Base-by-base conservation (phyloP, 2,329 filamentous ascomycete species). In the Aschersonia sp. region DNA sequence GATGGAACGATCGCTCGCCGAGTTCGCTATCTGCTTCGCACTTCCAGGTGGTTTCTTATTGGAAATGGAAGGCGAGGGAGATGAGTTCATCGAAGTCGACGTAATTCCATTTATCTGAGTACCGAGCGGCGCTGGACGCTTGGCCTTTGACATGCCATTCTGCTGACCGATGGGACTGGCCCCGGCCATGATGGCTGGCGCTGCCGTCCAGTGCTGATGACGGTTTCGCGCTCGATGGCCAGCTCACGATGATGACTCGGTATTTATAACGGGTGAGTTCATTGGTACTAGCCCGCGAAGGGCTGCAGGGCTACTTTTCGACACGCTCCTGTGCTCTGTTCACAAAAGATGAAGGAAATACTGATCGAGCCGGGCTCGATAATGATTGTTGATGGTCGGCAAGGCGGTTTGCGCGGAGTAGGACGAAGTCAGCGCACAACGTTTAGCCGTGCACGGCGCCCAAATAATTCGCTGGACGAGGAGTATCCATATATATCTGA, bases 31-130 rank as follows among this genome's bases (percentile, higher is more conserved):
- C 44, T 62, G 61, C 50, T 71, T 72, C 53, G 71, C 68, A 47
- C 65, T 64, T 40, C 63, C 55, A 42, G 71, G 67, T 6, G 74
- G 66, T 52, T 76, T 74, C 59, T 78, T 80, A 7, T 71, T 64
- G 7, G 80, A 66, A 56, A 80, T 65, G 54, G 70, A 76, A 4
- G 75, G 74, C 4, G 76, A 77, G 1, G 80, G 73, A 2, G 79
- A 82, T 4, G 78, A 75, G 51, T 76, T 73, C 1, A 75, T 73
- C 20, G 35, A 12, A 7, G 12, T 38, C 30, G 77, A 65, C 53
- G 69, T 68, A 50, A 69, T 65, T 35, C 80, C 79, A 63, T 84
- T 85, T 51, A 78, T 75, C 61, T 84, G 81, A 49, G 84, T 77
- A 43, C 78, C 75, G 44, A 81, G 73, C 40, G 80, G 79, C 47